phyloP scores from a whole-genome alignment of 768 basidiomycete species.

The Pisolithus orientalis region DNA sequence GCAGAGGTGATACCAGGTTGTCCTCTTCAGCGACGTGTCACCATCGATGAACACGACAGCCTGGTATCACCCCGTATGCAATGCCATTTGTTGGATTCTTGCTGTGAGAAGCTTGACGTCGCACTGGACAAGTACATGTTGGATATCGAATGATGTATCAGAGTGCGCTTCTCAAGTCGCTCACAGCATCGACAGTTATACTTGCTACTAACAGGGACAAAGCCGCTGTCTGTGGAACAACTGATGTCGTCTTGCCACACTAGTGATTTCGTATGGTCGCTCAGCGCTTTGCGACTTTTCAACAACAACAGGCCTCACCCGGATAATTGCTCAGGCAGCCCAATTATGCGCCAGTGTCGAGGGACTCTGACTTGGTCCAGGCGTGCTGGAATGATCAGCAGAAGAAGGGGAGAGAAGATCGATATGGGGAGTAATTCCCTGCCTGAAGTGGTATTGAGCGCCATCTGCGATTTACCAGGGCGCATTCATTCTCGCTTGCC shows the following conservation, averaged over 20 bases:
- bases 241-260: slow-evolving; percentile 85
- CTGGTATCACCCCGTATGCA: slow-evolving; percentile 35
- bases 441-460: slow-evolving; percentile 5
- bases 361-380: slow-evolving; percentile 66
- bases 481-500: slow-evolving; percentile 75
- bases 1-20: slow-evolving; percentile 95
- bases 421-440: slow-evolving; percentile 45
- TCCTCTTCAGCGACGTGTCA: slow-evolving; percentile 81
- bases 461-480: slow-evolving; percentile 40
- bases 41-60: too few species aligned
- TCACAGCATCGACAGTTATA: slow-evolving; percentile 96
- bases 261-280: slow-evolving; percentile 90
- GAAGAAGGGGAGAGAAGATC: slow-evolving; percentile 78
- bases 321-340: slow-evolving; percentile 63
- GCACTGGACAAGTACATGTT: slow-evolving; percentile 81
- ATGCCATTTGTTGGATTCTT: slow-evolving; percentile 1
- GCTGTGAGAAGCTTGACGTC: slow-evolving; percentile 1
- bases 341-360: slow-evolving; percentile 84
- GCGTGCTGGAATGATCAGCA: slow-evolving; percentile 76
- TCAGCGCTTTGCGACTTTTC: slow-evolving; percentile 29
- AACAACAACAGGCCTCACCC: slow-evolving; percentile 5
- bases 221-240: slow-evolving; percentile 86
- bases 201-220: slow-evolving; percentile 95
- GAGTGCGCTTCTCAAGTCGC: slow-evolving; percentile 89
- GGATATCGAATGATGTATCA: slow-evolving; percentile 97